Evolutionary conservation across 2,329 filamentous ascomycete species (phyloP), one percentile per base, ranked within the genome.

Genomic region (Penicillium crustosum): DNA sequence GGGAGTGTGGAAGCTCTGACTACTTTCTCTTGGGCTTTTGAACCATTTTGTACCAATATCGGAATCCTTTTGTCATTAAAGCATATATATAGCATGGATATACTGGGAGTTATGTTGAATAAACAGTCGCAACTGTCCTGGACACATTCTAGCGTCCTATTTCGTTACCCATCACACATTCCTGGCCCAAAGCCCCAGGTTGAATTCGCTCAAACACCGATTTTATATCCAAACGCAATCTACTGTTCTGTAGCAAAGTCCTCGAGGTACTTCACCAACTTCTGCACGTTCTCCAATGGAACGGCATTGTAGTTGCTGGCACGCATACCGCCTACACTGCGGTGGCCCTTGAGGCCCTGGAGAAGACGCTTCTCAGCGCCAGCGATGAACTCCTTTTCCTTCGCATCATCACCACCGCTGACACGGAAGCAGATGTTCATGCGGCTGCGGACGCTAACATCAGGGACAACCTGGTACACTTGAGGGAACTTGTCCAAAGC

Each of bases 391-490:
- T 81, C 82, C 75, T 91, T 90, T 75, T 97, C 93, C 23, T 87
- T 83, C 13, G 83, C 86, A 51, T 87, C 86, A 58, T 86, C 79
- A 42, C 87, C 85, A 44, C 82, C 83, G 48, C 80, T 74, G 19
- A 96, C 83, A 17, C 92, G 82, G 82, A 97, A 97, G 81, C 92
- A 97, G 58, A 97, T 90, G 77, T 97, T 97, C 89, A 97, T 96
- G 55, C 91, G 82, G 67, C 90, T 96, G 56, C 93, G 88, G 3
- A 83, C 89, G 23, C 79, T 79, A 77, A 89, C 89, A 65, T 89
- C 83, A 0, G 92, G 91, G 0, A 97, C 86, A 33, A 97, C 84
- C 52, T 79, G 82, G 78, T 95, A 97, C n/a, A 89, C 77, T 0
- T 86, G 78, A 0, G 89, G 83, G 66, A 89, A 81, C 44, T 84